These are phyloP conservation scores for Corinectria fuckeliana DNA, from an alignment of 2,329 filamentous ascomycete genomes.

Conservation along the genomic window DNA sequence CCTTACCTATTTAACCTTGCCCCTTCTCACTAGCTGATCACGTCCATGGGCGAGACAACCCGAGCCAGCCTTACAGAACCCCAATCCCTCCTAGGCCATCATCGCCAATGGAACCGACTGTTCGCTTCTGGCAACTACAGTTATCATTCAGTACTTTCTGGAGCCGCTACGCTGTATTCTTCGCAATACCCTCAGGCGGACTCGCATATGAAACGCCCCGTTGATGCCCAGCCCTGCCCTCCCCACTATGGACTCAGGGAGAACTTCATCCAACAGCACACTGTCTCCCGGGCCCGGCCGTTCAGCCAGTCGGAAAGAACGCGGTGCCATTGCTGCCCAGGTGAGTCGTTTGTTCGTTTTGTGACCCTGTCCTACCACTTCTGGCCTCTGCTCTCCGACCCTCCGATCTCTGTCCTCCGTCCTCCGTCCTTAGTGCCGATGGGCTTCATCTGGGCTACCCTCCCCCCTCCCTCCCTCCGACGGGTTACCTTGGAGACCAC, in stretches of 20 bases:
- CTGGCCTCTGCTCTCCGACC: neutral
- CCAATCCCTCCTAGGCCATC: conserved; percentile 6
- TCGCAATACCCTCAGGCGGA: conserved; percentile 4
- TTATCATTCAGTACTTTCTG: conserved; percentile 34
- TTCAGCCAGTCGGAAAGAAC: conserved; percentile 45
- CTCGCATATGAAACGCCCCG: conserved; percentile 30
- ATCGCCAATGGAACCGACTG: conserved; percentile 33
- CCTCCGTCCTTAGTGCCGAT: neutral
- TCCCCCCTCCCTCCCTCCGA: conserved; percentile 1
- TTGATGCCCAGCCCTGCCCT: conserved; percentile 19
- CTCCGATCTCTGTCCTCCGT: neutral
- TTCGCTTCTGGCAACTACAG: conserved; percentile 21
- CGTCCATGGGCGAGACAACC: conserved; percentile 12
- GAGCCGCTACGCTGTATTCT: conserved; percentile 27
- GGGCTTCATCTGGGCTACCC: conserved; percentile 6
- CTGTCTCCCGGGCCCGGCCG: conserved; percentile 44
- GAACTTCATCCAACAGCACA: conserved; percentile 37
- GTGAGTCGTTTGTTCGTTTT: conserved; percentile 39
- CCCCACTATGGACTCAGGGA: conserved; percentile 36
- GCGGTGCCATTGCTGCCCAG: conserved; percentile 49
- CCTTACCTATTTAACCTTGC: conserved; percentile 17
- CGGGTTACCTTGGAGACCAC: neutral
- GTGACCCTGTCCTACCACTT: neutral
- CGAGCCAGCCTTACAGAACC: conserved; percentile 22
- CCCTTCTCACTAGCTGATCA: conserved; percentile 12